Percentiles rank a stretch among this genome's conserved stretches.
Conservation (phyloP, 768 basidiomycete species). For the Pluteus cervinus region DNA sequence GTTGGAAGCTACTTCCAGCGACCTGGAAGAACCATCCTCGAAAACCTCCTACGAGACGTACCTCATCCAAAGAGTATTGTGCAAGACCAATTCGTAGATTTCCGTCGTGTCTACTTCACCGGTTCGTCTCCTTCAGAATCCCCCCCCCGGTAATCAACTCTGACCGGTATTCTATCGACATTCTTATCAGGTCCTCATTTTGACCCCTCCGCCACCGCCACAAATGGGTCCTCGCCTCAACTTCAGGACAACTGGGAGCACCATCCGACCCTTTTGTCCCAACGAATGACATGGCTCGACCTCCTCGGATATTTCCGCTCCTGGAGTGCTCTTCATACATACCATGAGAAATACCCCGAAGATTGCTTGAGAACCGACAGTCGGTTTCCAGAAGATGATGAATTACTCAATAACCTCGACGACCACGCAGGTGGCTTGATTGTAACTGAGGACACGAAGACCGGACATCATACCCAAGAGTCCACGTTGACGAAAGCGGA, state of each 20-base stretch:
- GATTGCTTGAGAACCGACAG: constrained; percentile 35
- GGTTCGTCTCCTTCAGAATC: constrained; percentile 33
- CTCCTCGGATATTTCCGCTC: constrained; percentile 66
- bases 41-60: constrained; percentile 64
- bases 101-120: constrained; percentile 45
- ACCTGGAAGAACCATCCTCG: constrained; percentile 73
- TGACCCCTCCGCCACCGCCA: constrained; percentile 8
- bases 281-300: constrained; percentile 58
- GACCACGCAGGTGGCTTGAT: background rate
- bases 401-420: background rate
- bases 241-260: constrained; percentile 19
- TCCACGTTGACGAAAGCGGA: constrained; percentile 27
- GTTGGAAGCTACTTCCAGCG: constrained; percentile 76
- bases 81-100: constrained; percentile 8
- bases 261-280: constrained; percentile 48
- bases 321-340: constrained; percentile 65
- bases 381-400: constrained; percentile 30
- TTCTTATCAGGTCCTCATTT: constrained; percentile 9
- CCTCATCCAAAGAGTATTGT: constrained; percentile 43
- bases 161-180: background rate
- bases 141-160: no score
- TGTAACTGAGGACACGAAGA: constrained; percentile 4
- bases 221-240: constrained; percentile 28
- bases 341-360: constrained; percentile 54
- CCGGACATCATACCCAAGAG: constrained; percentile 15